Percentiles rank a stretch among this genome's conserved stretches.
Evolutionary conservation across 2,329 filamentous ascomycete genomes (phyloP).

Genomic region (Colletotrichum sp.): DNA sequence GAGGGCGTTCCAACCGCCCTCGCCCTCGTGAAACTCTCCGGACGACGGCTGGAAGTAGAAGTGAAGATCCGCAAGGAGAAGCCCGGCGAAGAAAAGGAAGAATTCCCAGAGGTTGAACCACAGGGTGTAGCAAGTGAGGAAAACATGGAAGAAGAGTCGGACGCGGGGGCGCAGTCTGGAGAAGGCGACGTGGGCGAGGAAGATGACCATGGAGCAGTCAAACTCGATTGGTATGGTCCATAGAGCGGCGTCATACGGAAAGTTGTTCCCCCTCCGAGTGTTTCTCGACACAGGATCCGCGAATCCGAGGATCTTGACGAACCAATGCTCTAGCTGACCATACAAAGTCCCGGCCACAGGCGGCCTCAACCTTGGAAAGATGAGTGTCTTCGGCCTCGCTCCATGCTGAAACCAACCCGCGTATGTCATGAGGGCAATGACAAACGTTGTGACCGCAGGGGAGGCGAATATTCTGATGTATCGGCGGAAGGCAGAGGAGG

Average conservation of each 20-base stretch:
- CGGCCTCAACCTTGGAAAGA: not conserved
- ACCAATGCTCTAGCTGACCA: conserved; percentile 52
- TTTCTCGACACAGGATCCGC: conserved; percentile 55
- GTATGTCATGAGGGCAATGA: conserved; percentile 47
- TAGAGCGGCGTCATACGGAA: conserved; percentile 58
- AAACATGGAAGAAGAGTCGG: conserved; percentile 43
- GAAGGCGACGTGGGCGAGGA: conserved; percentile 55
- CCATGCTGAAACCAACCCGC: conserved; percentile 37
- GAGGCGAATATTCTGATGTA: conserved; percentile 57
- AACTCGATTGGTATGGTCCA: conserved; percentile 69
- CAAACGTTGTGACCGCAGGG: conserved; percentile 51
- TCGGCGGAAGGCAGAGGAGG: conserved; percentile 56
- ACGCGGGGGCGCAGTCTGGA: conserved; percentile 46
- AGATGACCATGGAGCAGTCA: conserved; percentile 60
- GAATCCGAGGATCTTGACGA: conserved; percentile 48
- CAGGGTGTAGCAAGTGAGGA: conserved; percentile 45
- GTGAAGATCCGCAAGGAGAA: not conserved
- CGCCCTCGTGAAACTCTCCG: not conserved
- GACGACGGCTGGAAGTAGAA: conserved; percentile 32
- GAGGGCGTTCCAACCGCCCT: not conserved
- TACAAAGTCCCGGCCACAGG: conserved; percentile 27
- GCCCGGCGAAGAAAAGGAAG: conserved; percentile 12
- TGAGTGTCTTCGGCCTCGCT: not conserved
- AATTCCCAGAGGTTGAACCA: not conserved
- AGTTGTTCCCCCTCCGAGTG: conserved; percentile 6